phyloP scores from a whole-genome alignment of 768 basidiomycete species.

The Auriscalpium microsporum region DNA sequence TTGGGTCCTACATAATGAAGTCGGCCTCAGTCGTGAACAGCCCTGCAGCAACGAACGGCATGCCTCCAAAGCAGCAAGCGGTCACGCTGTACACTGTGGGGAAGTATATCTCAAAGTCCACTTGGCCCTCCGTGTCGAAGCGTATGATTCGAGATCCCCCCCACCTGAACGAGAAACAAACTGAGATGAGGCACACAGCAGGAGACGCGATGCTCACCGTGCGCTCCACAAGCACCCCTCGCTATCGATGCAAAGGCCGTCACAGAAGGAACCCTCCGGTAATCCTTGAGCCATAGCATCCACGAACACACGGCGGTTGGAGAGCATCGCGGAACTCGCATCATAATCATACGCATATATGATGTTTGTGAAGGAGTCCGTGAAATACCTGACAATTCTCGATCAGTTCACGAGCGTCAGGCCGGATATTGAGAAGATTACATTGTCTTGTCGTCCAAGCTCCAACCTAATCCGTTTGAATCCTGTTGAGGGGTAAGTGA shows the following conservation, averaged over 20 bases:
- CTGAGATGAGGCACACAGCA: background rate
- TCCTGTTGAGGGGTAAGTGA: constrained; percentile 29
- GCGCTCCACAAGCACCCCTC: constrained; percentile 64
- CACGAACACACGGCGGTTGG: constrained; percentile 48
- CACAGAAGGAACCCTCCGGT: constrained; percentile 43
- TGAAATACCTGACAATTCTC: constrained; percentile 48
- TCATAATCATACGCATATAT: constrained; percentile 64
- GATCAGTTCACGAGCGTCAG: background rate
- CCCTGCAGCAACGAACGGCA: constrained; percentile 5
- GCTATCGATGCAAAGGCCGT: constrained; percentile 58
- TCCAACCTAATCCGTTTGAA: constrained; percentile 61
- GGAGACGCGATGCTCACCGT: constrained; percentile 24
- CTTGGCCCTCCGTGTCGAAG: constrained; percentile 42
- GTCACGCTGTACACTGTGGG: constrained; percentile 59
- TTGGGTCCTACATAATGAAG: constrained; percentile 35
- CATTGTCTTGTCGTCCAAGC: constrained; percentile 53
- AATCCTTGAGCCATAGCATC: constrained; percentile 48
- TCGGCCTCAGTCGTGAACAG: background rate
- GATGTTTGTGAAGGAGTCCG: constrained; percentile 55
- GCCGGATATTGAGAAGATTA: constrained; percentile 15
- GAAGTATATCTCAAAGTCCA: constrained; percentile 50
- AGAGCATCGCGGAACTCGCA: constrained; percentile 33
- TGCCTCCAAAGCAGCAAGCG: constrained; percentile 64
- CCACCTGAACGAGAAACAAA: constrained; percentile 35
- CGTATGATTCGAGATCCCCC: constrained; percentile 53